Evolutionary conservation across 192 early-diverging fungal species (phyloP), one percentile per base, ranked within the genome.

Genomic region (Blastocladiella britannica): DNA sequence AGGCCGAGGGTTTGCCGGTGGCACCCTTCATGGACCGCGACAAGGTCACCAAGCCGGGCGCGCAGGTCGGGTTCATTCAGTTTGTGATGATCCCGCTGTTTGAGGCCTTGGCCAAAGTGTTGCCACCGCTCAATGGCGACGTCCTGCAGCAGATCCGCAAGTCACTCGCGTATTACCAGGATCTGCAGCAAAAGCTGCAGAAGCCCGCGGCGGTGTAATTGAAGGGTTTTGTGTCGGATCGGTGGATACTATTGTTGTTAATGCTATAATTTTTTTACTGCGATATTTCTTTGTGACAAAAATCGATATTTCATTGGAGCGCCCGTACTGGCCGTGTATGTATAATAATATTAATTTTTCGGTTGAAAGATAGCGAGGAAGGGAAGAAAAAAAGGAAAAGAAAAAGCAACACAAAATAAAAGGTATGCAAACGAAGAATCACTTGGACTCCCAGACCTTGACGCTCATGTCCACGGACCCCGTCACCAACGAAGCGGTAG

Each of bases 401-500:
- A 4, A 15, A 52, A 59, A 25, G 23, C 23, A 59, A 51, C 27
- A 57, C 7, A 18, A 23, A 52, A 61, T 7, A 53, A 61, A 23
- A 28, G 53, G 53, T 57, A 55, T 58, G 25, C 18, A 58, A 22
- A 31, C 25, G 18, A 26, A 18, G 5, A 4, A 31, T 71, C 53
- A 80, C 58, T 77, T 73, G 59, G 77, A 82, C 60, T 73, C 75
- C 86, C 88, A 90, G 6, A 91, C 66, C 57, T 78, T 82, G 9
- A 86, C 75, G n/a, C 69, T 67, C 29, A 79, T 75, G 64, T 93
- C 87, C 26, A 91, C 87, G 28, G 79, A 82, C 3, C 89, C 91
- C 4, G 88, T 91, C 7, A 85, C 91, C 23, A 94, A 82, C 52
- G 86, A 58, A 0, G 83, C 82, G 26, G 67, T 76, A 28, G 73